Base-by-base conservation (phyloP, 441 rosid species). In the Viola pubescens region DNA sequence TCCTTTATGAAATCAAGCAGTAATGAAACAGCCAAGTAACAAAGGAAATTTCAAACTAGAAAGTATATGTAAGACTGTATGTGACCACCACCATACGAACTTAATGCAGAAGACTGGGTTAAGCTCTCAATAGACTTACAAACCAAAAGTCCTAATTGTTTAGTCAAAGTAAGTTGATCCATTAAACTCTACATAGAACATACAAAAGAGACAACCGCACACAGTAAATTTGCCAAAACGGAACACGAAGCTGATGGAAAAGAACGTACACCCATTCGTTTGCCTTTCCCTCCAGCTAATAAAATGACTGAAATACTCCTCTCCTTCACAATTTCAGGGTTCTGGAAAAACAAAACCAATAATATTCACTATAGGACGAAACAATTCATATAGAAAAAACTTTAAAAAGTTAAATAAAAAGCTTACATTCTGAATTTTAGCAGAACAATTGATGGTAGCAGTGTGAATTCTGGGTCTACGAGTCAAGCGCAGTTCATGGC, bases 211-310 rank as follows among this genome's bases (percentile, higher is more conserved):
- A 26, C 34, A 26, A 26, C 3, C 3, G 34, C 34, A 26, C 26
- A 37, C 3, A 26, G 41, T n/a, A 0, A 6, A 61, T 9, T 8
- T 2, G 10, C 3, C 6, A 8, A 48, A 54, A 16, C 43, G 34
- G 4, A 49, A 4, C 45, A 48, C 9, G 46, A 55, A 10, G 0
- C 5, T 6, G 16, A 34, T 39, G 9, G 5, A 34, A 56, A 59
- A 44, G 48, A 47, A 66, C 88, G 66, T 79, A 89, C 98, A 48
- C 96, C 94, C 96, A 92, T 92, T 75, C 98, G 73, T 77, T 85
- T 92, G 71, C 98, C 98, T 74, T 76, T 78, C 55, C 97, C 98
- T 56, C 98, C 98, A 39, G 98, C 94, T 77, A 92, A 73, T 53
- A 92, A 89, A 73, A 92, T 65, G 56, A 92, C 94, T 0, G 98